Evolutionary conservation across 345 rosid genomes (phyloP).

Genomic region (Gossypium rotundifolium): DNA sequence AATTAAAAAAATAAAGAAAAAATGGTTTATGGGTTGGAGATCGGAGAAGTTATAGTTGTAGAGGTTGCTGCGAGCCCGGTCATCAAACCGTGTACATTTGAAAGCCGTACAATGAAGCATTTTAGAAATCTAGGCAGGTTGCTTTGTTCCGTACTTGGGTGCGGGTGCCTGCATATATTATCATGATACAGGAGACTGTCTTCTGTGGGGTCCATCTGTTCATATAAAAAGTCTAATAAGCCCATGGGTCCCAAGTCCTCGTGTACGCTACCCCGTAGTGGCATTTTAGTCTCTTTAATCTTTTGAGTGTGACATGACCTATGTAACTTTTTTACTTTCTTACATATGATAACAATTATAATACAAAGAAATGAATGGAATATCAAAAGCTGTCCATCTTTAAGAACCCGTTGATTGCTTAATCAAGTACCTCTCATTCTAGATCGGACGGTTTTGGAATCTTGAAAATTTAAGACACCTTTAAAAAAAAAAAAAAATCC

Average conservation of each 20-base stretch:
- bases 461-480: neutral
- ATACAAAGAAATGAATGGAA: neutral
- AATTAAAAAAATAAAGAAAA: neutral
- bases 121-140: neutral
- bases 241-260: neutral
- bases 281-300: neutral
- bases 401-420: neutral
- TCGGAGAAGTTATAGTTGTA: neutral
- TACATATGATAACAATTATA: neutral
- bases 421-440: neutral
- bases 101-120: conserved; percentile 3
- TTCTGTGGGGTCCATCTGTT: neutral
- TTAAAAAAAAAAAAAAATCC: neutral
- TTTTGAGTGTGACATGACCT: conserved; percentile 6
- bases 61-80: neutral
- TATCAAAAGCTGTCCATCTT: neutral
- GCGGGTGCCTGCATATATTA: neutral
- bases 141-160: neutral
- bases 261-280: neutral
- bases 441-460: neutral
- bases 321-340: neutral
- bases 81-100: neutral
- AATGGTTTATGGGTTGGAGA: neutral
- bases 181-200: neutral
- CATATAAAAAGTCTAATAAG: neutral